Conservation (phyloP, 345 rosid genomes). For the Geranium brycei region DNA sequence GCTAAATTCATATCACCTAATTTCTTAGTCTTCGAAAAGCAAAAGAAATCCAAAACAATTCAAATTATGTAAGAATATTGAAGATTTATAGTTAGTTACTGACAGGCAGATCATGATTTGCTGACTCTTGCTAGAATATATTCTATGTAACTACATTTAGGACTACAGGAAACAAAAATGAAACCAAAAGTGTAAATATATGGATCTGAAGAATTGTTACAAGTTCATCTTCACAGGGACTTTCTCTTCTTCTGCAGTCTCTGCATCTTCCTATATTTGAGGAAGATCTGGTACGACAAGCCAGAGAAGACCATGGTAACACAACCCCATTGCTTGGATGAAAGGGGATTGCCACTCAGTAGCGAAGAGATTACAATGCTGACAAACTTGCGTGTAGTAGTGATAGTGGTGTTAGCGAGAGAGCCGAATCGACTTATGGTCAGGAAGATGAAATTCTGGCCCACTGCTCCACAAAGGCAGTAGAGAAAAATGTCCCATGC, state of each 20-base stretch:
- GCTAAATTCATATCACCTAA: too few species aligned
- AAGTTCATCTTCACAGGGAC: constrained; percentile 20
- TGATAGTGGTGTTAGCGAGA: constrained; percentile 83
- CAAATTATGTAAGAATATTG: neutral
- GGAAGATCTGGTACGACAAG: constrained; percentile 80
- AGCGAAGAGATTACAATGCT: constrained; percentile 84
- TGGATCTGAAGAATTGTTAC: neutral
- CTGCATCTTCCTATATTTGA: constrained; percentile 74
- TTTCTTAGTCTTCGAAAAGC: too few species aligned
- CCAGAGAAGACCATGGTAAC: constrained; percentile 94
- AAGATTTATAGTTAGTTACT: neutral
- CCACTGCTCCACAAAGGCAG: constrained; percentile 90
- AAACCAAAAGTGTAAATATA: too few species aligned
- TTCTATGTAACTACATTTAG: neutral
- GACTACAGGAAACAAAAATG: neutral
- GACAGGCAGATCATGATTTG: neutral
- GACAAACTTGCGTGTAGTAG: constrained; percentile 85
- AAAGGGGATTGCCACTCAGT: constrained; percentile 80
- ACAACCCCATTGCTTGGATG: constrained; percentile 83
- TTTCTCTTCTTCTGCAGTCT: constrained; percentile 71
- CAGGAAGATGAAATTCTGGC: constrained; percentile 90
- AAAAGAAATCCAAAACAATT: too few species aligned
- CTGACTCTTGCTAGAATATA: neutral
- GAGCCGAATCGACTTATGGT: constrained; percentile 92
- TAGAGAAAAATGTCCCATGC: constrained; percentile 75